Conservation (phyloP, 2,329 filamentous ascomycete genomes). For the Mariannaea sp. region DNA sequence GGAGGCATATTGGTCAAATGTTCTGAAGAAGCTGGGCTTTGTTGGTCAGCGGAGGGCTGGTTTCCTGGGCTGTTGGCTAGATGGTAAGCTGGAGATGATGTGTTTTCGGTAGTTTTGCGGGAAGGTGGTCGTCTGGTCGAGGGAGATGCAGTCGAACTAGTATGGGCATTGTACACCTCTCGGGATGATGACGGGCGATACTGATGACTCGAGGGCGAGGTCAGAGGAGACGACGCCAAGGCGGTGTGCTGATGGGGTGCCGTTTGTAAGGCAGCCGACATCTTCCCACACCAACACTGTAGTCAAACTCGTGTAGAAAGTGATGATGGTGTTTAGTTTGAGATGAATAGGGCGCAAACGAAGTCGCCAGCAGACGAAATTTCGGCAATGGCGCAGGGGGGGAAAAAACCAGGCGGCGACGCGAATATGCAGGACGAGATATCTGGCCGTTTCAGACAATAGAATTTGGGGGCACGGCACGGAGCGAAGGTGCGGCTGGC, state of each 20-base stretch:
- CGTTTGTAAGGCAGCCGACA: slow-evolving; percentile 65
- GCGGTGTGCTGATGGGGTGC: slow-evolving; percentile 60
- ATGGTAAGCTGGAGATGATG: slow-evolving; percentile 44
- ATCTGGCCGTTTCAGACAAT: slow-evolving; percentile 38
- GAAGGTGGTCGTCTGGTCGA: slow-evolving; percentile 59
- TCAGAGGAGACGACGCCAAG: slow-evolving; percentile 54
- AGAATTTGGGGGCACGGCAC: slow-evolving; percentile 29
- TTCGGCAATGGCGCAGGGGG: slow-evolving; percentile 24
- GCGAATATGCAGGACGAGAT: slow-evolving; percentile 39
- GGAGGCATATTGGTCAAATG: slow-evolving; percentile 68
- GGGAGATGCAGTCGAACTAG: slow-evolving; percentile 53
- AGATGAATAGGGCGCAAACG: slow-evolving; percentile 6
- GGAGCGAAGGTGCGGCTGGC: slow-evolving; percentile 31
- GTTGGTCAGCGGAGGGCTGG: slow-evolving; percentile 48
- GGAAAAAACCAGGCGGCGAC: slow-evolving; percentile 31
- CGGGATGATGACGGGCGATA: slow-evolving; percentile 59
- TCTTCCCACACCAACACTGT: slow-evolving; percentile 40
- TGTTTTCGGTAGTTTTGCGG: slow-evolving; percentile 57
- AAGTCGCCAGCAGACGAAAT: slow-evolving; percentile 21
- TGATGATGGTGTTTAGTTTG: neutral
- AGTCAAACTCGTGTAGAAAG: slow-evolving; percentile 20
- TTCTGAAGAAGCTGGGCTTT: slow-evolving; percentile 52
- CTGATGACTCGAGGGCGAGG: slow-evolving; percentile 54
- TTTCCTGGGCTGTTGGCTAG: slow-evolving; percentile 53
- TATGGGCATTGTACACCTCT: slow-evolving; percentile 62